phyloP scores from a whole-genome alignment of 208 protist species.

The Porcisia deanei region DNA sequence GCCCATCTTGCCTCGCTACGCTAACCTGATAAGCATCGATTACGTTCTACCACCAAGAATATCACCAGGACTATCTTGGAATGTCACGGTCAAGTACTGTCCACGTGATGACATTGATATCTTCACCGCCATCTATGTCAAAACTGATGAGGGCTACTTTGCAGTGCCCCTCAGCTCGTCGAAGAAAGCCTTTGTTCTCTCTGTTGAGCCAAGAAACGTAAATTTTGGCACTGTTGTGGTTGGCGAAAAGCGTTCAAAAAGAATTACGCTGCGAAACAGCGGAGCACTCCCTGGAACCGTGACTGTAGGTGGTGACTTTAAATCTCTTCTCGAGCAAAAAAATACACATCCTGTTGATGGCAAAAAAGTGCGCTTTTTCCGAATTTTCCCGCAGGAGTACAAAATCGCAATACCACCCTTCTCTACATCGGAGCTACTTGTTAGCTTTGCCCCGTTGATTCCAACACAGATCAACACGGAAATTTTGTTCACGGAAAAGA shows the following conservation, averaged over 20 bases:
- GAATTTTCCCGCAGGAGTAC: slow-evolving; percentile 50
- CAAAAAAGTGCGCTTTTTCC: slow-evolving; percentile 38
- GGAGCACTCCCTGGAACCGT: slow-evolving; percentile 65
- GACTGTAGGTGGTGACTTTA: slow-evolving; percentile 58
- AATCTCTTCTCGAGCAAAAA: slow-evolving; percentile 55
- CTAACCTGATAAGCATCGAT: slow-evolving; percentile 53
- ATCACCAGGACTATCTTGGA: slow-evolving; percentile 79
- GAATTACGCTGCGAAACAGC: slow-evolving; percentile 70
- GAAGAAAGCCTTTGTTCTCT: slow-evolving; percentile 53
- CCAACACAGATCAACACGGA: slow-evolving; percentile 36
- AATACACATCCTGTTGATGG: slow-evolving; percentile 44
- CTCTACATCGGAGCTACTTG: slow-evolving; percentile 39
- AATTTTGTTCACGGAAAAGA: slow-evolving; percentile 57
- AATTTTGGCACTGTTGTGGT: slow-evolving; percentile 83
- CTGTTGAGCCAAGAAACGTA: slow-evolving; percentile 36
- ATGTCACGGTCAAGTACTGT: slow-evolving; percentile 59
- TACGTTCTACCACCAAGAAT: slow-evolving; percentile 77
- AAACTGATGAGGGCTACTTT: slow-evolving; percentile 68
- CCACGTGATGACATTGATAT: slow-evolving; percentile 72
- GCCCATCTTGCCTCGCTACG: slow-evolving; percentile 63
- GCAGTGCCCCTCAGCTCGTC: slow-evolving; percentile 54
- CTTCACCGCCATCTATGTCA: slow-evolving; percentile 54
- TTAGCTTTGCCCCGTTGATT: slow-evolving; percentile 57
- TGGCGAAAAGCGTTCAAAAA: slow-evolving; percentile 47
- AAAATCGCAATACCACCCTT: slow-evolving; percentile 52